Base-by-base conservation (phyloP, 2,329 filamentous ascomycete genomes). In the Exophiala spinifera region DNA sequence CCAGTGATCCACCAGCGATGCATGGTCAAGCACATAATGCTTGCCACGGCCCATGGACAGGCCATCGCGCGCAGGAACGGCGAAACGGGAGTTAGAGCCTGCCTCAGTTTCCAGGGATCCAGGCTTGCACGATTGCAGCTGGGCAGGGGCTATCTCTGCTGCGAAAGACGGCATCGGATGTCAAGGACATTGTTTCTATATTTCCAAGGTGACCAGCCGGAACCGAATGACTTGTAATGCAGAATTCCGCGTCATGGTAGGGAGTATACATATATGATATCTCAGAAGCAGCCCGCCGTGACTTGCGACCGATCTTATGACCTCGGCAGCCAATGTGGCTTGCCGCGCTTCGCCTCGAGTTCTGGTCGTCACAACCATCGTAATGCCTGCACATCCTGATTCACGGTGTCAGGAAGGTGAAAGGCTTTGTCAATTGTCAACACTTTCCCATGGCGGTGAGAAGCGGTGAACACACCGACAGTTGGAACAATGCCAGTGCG, bases 391-490 rank as follows among this genome's bases (percentile, higher is more conserved):
- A 50, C 8, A 11, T 14, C 19, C n/a, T 6, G 23, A 45, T 13
- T 46, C 11, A 14, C 48, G 33, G 19, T 36, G 40, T 20, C 17
- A 33, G 46, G 19, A 49, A 52, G 23, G 23, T 25, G 23, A 25
- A 25, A 25, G 23, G 4, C 23, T 25, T 25, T 25, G 23, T 25
- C 23, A 4, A 25, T 25, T 25, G 25, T 31, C 25, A 31, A 31
- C 8, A 4, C 25, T 31, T 4, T 5, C 53, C 19, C 21, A 43
- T 42, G 54, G 46, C 46, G 54, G 50, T 53, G 54, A 50, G 44
- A 44, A 51, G 50, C 55, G 55, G 55, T 57, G 55, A 49, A 45
- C 48, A 50, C 49, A 57, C 55, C 55, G 54, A 51, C 46, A 43
- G 23, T 56, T 48, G 23, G 23, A 28, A 42, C 14, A 36, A 10